phyloP scores from a whole-genome alignment of 2,329 filamentous ascomycete species.

The Fusarium redolens region DNA sequence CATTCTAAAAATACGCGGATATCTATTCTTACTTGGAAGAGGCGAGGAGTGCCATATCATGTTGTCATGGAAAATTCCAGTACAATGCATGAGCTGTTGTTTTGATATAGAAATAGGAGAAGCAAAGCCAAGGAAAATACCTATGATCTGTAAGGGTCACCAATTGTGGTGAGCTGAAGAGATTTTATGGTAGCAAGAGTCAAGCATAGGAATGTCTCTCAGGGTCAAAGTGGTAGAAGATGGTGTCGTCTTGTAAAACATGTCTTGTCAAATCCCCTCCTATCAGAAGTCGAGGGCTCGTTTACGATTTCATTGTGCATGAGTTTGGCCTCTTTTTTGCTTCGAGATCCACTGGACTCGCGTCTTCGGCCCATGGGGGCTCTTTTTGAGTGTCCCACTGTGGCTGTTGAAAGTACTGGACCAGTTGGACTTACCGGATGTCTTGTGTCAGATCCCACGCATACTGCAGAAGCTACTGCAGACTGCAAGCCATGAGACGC shows the following conservation, averaged over 20 bases:
- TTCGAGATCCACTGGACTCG: constrained; percentile 26
- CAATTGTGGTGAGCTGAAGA: constrained; percentile 6
- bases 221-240: constrained; percentile 32
- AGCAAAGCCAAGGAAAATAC: background rate
- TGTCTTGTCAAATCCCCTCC: constrained; percentile 30
- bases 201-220: constrained; percentile 31
- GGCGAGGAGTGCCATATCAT: constrained; percentile 11
- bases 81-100: background rate
- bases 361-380: constrained; percentile 18
- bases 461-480: constrained; percentile 16
- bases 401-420: constrained; percentile 30
- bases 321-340: constrained; percentile 13
- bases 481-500: constrained; percentile 40
- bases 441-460: constrained; percentile 36
- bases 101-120: background rate
- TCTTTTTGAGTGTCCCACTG: background rate
- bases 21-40: constrained; percentile 24
- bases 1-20: constrained; percentile 46
- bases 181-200: constrained; percentile 19
- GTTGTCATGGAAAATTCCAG: constrained; percentile 27
- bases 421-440: constrained; percentile 35
- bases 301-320: constrained; percentile 41
- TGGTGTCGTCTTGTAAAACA: constrained; percentile 27
- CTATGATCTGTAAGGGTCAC: constrained; percentile 17
- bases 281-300: constrained; percentile 28